Conservation (phyloP, 305 asterid species). For the Galium porrigens region DNA sequence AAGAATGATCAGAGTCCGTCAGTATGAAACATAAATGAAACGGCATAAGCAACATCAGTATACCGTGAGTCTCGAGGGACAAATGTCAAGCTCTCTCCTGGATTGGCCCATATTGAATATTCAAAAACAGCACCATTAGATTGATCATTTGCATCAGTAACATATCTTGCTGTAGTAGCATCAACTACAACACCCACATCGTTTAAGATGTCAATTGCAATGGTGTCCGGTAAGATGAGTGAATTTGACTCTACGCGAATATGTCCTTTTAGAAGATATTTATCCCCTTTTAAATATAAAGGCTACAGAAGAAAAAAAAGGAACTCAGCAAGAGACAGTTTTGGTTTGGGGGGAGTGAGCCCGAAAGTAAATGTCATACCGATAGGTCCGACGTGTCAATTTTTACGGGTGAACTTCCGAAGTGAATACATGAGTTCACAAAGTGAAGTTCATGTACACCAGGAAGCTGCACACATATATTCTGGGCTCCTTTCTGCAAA, state of each 20-base stretch:
- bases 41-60: conserved; percentile 18
- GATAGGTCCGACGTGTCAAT: conserved; percentile 55
- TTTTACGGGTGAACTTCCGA: conserved; percentile 53
- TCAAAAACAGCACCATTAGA: conserved; percentile 34
- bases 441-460: conserved; percentile 91
- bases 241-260: conserved; percentile 39
- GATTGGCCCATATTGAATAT: conserved; percentile 71
- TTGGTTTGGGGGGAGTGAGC: not conserved
- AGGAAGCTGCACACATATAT: conserved; percentile 59
- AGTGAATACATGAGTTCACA: conserved; percentile 64
- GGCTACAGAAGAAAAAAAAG: conserved; percentile 39
- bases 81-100: conserved; percentile 49
- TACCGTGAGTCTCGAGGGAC: conserved; percentile 72
- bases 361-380: conserved; percentile 30
- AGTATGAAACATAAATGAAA: conserved; percentile 17
- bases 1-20: conserved; percentile 5
- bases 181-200: conserved; percentile 39
- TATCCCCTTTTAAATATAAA: conserved; percentile 67
- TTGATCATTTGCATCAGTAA: conserved; percentile 37
- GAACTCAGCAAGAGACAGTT: not conserved
- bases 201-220: conserved; percentile 51
- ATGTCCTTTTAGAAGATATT: conserved; percentile 66
- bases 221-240: conserved; percentile 35
- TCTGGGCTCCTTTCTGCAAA: conserved; percentile 82
- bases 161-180: conserved; percentile 36